These are phyloP conservation scores for Podosphaera xanthii DNA, from an alignment of 2,329 filamentous ascomycete species.

Conservation along the genomic window DNA sequence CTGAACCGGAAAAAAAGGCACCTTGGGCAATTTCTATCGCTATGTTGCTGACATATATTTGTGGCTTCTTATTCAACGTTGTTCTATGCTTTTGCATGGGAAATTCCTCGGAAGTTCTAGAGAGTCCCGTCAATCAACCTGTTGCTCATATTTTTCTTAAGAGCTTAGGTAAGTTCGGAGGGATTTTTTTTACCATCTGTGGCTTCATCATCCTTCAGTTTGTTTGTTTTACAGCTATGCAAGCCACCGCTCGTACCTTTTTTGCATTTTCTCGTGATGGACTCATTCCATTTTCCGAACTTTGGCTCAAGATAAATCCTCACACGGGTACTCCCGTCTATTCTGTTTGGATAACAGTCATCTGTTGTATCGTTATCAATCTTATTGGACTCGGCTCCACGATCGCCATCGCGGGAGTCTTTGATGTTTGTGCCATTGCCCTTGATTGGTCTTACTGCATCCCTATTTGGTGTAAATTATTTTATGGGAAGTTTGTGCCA, in stretches of 20 bases:
- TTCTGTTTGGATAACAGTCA: conserved; percentile 32
- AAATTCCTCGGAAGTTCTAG: conserved; percentile 24
- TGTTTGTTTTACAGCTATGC: conserved; percentile 32
- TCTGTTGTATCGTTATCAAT: conserved; percentile 32
- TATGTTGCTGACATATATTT: conserved; percentile 30
- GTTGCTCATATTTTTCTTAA: conserved; percentile 35
- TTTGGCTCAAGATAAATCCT: conserved; percentile 29
- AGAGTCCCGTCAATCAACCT: conserved; percentile 26
- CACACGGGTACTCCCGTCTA: conserved; percentile 35
- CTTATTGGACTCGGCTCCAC: conserved; percentile 33
- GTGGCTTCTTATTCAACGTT: conserved; percentile 33
- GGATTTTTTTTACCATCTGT: conserved; percentile 30
- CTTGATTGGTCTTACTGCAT: conserved; percentile 33
- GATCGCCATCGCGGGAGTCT: conserved; percentile 27
- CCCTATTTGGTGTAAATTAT: conserved; percentile 29
- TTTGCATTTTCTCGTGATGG: conserved; percentile 39
- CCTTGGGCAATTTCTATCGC: conserved; percentile 33
- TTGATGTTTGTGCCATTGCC: conserved; percentile 30
- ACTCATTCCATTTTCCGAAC: conserved; percentile 32
- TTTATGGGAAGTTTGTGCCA: conserved; percentile 24
- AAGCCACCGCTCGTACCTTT: conserved; percentile 24
- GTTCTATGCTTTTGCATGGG: conserved; percentile 35
- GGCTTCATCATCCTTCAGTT: conserved; percentile 35
- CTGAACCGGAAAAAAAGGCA: conserved; percentile 25
- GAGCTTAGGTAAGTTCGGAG: conserved; percentile 27